Evolutionary conservation across 2,329 filamentous ascomycete species (phyloP).

Genomic region (Monosporascus sp.): DNA sequence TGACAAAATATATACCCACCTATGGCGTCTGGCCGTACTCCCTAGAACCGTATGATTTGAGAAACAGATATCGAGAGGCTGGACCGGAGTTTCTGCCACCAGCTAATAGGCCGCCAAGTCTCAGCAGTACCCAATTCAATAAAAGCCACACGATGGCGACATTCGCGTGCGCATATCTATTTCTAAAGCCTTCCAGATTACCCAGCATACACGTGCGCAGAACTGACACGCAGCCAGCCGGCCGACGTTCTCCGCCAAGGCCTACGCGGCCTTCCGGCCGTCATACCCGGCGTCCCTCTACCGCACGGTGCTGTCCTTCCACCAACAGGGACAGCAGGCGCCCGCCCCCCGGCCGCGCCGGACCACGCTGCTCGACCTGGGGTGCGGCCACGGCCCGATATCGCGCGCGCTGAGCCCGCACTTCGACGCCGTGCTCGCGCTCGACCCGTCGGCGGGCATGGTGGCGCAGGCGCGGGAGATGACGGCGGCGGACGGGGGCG

Average conservation of each 20-base stretch:
- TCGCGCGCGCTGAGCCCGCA: conserved; percentile 47
- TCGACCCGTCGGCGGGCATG: conserved; percentile 57
- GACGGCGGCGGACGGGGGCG: conserved; percentile 20
- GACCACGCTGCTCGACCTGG: conserved; percentile 49
- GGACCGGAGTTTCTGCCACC: no score
- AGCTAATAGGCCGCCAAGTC: no score
- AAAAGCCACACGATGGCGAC: conserved; percentile 35
- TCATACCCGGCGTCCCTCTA: conserved; percentile 53
- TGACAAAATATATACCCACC: background rate
- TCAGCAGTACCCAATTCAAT: no score
- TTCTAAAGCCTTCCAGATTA: background rate
- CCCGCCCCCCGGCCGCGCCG: conserved; percentile 6
- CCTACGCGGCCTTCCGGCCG: conserved; percentile 57
- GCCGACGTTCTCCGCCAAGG: conserved; percentile 49
- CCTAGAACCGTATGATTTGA: background rate
- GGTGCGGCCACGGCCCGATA: conserved; percentile 58
- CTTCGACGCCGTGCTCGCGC: conserved; percentile 47
- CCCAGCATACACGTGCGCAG: background rate
- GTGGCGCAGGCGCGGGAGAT: conserved; percentile 42
- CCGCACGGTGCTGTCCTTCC: conserved; percentile 48
- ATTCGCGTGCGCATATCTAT: conserved; percentile 37
- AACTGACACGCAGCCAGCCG: conserved; percentile 36
- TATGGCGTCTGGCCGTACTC: no score
- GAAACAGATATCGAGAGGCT: background rate
- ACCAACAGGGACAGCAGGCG: conserved; percentile 29